These are phyloP conservation scores for Bauhinia variegata DNA, from an alignment of 306 rosid species.

Conservation along the genomic window DNA sequence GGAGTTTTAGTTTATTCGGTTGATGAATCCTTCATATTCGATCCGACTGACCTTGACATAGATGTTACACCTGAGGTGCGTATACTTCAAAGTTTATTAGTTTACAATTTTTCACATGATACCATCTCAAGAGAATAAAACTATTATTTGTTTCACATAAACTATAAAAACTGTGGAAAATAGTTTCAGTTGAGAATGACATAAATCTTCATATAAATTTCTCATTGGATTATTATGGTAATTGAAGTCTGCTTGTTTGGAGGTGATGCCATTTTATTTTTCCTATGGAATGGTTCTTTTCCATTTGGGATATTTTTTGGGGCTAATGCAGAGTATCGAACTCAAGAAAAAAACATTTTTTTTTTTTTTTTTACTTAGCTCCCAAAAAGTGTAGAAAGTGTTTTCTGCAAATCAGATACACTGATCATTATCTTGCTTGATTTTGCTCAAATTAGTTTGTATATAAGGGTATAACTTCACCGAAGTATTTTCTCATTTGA, in stretches of 20 bases:
- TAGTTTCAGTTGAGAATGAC: background rate
- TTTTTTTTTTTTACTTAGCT: too few relatives aligned
- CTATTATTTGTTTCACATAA: conserved; percentile 2
- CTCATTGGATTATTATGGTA: conserved; percentile 6
- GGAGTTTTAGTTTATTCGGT: conserved; percentile 88
- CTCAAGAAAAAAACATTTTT: background rate
- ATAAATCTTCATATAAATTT: background rate
- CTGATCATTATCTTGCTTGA: background rate
- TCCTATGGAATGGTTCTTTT: conserved; percentile 1
- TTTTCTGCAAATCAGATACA: background rate
- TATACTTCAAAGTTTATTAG: background rate
- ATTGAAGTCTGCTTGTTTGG: conserved; percentile 13
- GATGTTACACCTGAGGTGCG: conserved; percentile 95
- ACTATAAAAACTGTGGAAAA: background rate
- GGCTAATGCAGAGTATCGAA: background rate
- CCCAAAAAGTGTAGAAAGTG: too few relatives aligned
- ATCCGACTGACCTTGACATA: conserved; percentile 95
- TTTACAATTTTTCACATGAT: conserved; percentile 18
- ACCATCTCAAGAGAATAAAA: conserved; percentile 2
- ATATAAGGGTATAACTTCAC: conserved; percentile 12
- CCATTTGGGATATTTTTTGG: conserved; percentile 3
- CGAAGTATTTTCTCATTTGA: conserved; percentile 15
- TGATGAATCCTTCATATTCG: conserved; percentile 88
- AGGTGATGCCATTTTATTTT: background rate
- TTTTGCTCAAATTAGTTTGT: conserved; percentile 5